Base-by-base conservation (phyloP, 176 grass and related monocot genomes). In the bread wheat (Triticum aestivum) region DNA sequence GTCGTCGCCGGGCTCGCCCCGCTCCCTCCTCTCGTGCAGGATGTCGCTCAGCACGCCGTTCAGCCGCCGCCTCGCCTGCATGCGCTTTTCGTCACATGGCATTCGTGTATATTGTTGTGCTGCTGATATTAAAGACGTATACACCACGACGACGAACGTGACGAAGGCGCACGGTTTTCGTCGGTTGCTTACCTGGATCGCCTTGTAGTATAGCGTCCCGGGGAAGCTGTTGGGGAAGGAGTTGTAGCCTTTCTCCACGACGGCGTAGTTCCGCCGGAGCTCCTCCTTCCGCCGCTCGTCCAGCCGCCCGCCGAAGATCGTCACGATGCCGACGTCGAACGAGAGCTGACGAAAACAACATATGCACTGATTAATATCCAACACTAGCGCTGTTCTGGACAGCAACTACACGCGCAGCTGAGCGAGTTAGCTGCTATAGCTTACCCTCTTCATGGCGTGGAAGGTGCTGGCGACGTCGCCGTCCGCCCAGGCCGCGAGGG, bases 191-290 rank as follows among this genome's bases (percentile, higher is more conserved):
- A 99, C 97, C 80, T 96, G 92, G 61, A 94, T 94, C 15, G 94
- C 97, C 87, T 86, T 96, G 65, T 85, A 47, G 77, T 93, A 94
- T 11, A 81, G 88, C 37, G 94, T 96, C 27, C 97, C 90, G 0
- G 94, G 97, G 39, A 94, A 64, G 71, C 79, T 90, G 75, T 81
- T 99, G 62, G 92, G 88, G 79, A 99, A 99, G 52, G 92, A 99
- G 85, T 99, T 99, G 90, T 99, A 99, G 21, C 97, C 97, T 86
- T 91, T 99, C 86, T 96, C 94, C 39, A 99, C 89, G 79, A 96
- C 24, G 90, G 83, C 83, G 79, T 94, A 99, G 17, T 94, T 96
- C 56, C 75, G 86, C 80, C 89, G 86, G 12, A 99, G 77, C 90
- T 93, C 90, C 56, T 59, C 70, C 73, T 90, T 96, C 67, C 79